Conservation (phyloP, 1,284 basidiomycete genomes). For the Rhizoctonia solani region DNA sequence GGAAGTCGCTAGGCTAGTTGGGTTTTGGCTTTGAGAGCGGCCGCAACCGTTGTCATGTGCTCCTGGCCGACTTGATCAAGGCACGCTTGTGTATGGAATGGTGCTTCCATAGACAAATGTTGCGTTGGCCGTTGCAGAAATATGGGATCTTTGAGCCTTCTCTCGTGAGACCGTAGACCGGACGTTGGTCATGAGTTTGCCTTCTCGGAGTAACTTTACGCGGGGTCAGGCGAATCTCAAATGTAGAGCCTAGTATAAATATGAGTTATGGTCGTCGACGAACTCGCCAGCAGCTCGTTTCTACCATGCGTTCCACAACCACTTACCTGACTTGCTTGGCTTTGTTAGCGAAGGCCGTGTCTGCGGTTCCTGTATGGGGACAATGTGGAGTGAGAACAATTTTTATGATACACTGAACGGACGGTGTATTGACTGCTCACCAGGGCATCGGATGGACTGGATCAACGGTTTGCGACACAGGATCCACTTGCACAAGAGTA, state of each 20-base stretch:
- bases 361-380: conserved; percentile 14
- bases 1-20: not conserved
- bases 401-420: not conserved
- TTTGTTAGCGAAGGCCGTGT: not conserved
- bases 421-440: not conserved
- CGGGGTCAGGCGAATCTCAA: not conserved
- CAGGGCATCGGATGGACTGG: conserved; percentile 29
- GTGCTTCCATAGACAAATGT: conserved; percentile 9
- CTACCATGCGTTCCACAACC: conserved; percentile 10
- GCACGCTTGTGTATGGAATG: not conserved
- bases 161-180: not conserved
- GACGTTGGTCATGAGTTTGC: conserved; percentile 9
- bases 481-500: not conserved
- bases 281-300: not conserved
- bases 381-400: conserved; percentile 14
- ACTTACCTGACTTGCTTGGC: conserved; percentile 7
- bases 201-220: conserved; percentile 23
- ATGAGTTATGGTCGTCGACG: not conserved
- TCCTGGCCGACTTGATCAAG: not conserved
- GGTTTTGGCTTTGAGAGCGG: not conserved
- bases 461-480: conserved; percentile 2
- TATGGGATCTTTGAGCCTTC: not conserved
- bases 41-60: conserved; percentile 19
- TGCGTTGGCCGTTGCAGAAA: not conserved
- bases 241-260: not conserved